A percentile compares a stretch with the other conserved stretches of the same genome.
Conservation (phyloP, 75 land plant genomes). For the Chamaecyparis obtusa region DNA sequence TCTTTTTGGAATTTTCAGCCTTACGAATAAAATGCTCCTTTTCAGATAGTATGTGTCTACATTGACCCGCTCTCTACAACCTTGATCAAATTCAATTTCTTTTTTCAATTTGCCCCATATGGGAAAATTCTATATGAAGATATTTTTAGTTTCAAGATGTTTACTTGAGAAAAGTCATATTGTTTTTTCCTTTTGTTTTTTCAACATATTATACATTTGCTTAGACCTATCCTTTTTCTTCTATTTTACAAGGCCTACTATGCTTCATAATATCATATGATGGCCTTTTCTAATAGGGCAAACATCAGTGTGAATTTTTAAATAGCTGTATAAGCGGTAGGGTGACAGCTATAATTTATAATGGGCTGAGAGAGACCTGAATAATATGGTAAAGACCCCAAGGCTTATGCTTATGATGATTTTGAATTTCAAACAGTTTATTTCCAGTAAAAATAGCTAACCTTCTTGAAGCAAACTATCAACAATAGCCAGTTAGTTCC, state of each 20-base stretch:
- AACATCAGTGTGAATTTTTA: background rate
- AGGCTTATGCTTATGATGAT: background rate
- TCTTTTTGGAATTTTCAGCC: too few species aligned
- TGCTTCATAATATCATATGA: background rate
- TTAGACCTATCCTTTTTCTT: background rate
- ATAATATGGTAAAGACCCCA: background rate
- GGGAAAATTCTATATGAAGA: too few species aligned
- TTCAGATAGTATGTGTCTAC: too few species aligned
- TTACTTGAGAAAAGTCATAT: too few species aligned
- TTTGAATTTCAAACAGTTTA: background rate
- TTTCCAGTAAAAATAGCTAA: background rate
- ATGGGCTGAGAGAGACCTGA: background rate
- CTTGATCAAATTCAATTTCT: too few species aligned
- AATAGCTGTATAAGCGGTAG: background rate
- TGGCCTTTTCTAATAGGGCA: background rate
- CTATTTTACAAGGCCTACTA: background rate
- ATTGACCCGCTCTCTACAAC: too few species aligned
- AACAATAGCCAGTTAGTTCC: background rate
- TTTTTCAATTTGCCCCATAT: too few species aligned
- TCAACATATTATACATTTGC: background rate
- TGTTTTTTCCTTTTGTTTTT: background rate
- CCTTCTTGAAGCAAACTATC: background rate
- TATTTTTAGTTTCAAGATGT: too few species aligned
- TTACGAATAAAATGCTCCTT: too few species aligned
- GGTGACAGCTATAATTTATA: background rate